These are phyloP conservation scores for Epichloe brachyelytri DNA, from an alignment of 2,329 filamentous ascomycete species.

Conservation along the genomic window DNA sequence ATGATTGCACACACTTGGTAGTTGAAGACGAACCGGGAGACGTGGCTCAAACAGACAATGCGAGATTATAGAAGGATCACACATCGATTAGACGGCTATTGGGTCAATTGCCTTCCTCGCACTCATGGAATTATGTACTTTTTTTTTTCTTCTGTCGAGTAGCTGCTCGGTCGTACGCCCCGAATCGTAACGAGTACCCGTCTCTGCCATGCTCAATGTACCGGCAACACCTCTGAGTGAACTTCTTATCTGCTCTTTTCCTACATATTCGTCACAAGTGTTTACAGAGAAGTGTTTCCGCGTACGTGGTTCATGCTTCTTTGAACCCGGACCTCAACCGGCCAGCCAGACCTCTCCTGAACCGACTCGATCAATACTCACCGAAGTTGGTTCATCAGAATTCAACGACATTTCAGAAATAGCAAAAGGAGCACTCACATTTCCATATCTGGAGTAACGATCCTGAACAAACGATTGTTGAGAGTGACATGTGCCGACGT, in stretches of 20 bases:
- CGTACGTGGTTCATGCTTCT: not conserved
- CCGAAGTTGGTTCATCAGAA: too few species aligned
- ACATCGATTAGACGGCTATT: not conserved
- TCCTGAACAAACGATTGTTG: too few species aligned
- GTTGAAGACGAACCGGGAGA: not conserved
- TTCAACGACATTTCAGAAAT: too few species aligned
- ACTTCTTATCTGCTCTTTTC: not conserved
- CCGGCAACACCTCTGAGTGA: not conserved
- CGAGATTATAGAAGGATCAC: not conserved
- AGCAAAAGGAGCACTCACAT: too few species aligned
- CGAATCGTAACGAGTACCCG: not conserved
- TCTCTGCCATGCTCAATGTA: not conserved
- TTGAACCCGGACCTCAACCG: not conserved
- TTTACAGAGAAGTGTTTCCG: not conserved
- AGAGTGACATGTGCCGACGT: too few species aligned
- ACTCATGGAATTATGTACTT: not conserved
- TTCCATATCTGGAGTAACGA: too few species aligned
- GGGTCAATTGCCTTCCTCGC: not conserved
- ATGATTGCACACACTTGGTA: slow-evolving; percentile 15
- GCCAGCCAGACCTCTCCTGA: too few species aligned
- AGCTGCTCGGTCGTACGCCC: not conserved
- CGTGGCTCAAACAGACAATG: not conserved
- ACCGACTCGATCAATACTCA: too few species aligned
- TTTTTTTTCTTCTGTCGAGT: not conserved
- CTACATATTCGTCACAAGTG: not conserved